Evolutionary conservation across 441 rosid species (phyloP), one percentile per base, ranked within the genome.

Genomic region (Populus hybrid): DNA sequence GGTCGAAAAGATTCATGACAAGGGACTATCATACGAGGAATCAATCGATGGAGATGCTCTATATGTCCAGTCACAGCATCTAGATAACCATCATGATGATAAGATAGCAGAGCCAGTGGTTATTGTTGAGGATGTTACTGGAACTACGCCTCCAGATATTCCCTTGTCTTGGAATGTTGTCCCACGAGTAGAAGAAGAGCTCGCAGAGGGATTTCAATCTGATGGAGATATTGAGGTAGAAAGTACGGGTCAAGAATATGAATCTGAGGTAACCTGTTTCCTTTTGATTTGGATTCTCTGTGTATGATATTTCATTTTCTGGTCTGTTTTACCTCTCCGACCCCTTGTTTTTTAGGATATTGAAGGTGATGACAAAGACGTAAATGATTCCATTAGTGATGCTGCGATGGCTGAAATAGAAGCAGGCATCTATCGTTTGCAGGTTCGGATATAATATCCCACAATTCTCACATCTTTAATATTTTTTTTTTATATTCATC

Each of bases 351-450:
- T 78, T 70, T 70, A 91, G 97, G 91, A 82, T 68, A 79, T 40
- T 28, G 35, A 83, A 73, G 82, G 75, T 79, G 85, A 84, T 34
- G 82, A 77, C 68, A 78, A 80, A 81, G 85, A 79, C 76, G 68
- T 69, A 2, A 81, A 88, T 65, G 91, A 87, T 70, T 86, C 89
- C 63, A 83, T 88, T 35, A 82, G 83, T 72, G 93, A 91, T 70
- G 89, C 92, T 21, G 79, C 87, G 1, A 88, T 86, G 85, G 92
- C 86, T 80, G 97, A 91, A 84, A 88, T 89, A 53, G 95, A 91
- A 88, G 94, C 94, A 53, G 91, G 88, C 80, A 82, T 90, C 70
- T 91, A 91, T 24, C 91, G 95, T 59, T 88, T 94, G 85, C 98
- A 91, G 94, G 96, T 90, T 72, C 10, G 30, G 24, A 72, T 21